Evolutionary conservation across 352 stramenopile species (phyloP).

Genomic region (Phytophthora aleatoria): DNA sequence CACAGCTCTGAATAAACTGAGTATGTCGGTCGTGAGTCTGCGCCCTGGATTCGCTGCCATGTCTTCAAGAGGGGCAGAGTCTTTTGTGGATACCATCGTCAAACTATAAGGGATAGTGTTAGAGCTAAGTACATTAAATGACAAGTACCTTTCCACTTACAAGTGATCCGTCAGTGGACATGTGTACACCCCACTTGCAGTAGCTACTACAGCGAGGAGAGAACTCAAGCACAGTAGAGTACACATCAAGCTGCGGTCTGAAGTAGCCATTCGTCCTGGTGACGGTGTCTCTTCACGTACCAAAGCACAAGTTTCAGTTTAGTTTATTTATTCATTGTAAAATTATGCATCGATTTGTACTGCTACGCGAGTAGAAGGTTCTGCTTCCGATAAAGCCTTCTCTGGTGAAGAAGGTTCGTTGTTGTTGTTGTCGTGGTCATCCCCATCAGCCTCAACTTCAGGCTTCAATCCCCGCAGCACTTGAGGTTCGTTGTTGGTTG

Average conservation of each 20-base stretch:
- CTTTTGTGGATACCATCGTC: slow-evolving; percentile 6
- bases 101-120: slow-evolving; percentile 12
- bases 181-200: background rate
- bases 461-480: slow-evolving; percentile 15
- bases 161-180: slow-evolving; percentile 16
- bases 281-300: slow-evolving; percentile 23
- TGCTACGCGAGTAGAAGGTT: slow-evolving; percentile 22
- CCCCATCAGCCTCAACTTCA: slow-evolving; percentile 27
- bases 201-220: background rate
- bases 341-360: slow-evolving; percentile 22
- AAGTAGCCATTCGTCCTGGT: background rate
- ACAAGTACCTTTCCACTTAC: slow-evolving; percentile 10
- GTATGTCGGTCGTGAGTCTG: slow-evolving; percentile 16
- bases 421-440: slow-evolving; percentile 51
- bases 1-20: slow-evolving; percentile 49
- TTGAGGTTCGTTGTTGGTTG: slow-evolving; percentile 18
- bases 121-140: background rate
- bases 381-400: slow-evolving; percentile 29
- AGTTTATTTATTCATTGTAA: slow-evolving; percentile 3
- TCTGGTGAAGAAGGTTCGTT: slow-evolving; percentile 43
- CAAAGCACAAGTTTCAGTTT: slow-evolving; percentile 18
- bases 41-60: background rate
- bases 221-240: slow-evolving; percentile 1
- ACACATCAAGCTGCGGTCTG: background rate
- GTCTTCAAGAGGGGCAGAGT: background rate